Evolutionary conservation across 2,329 filamentous ascomycete species (phyloP), one percentile per base, ranked within the genome.

Genomic region (Cladosporium sp.): DNA sequence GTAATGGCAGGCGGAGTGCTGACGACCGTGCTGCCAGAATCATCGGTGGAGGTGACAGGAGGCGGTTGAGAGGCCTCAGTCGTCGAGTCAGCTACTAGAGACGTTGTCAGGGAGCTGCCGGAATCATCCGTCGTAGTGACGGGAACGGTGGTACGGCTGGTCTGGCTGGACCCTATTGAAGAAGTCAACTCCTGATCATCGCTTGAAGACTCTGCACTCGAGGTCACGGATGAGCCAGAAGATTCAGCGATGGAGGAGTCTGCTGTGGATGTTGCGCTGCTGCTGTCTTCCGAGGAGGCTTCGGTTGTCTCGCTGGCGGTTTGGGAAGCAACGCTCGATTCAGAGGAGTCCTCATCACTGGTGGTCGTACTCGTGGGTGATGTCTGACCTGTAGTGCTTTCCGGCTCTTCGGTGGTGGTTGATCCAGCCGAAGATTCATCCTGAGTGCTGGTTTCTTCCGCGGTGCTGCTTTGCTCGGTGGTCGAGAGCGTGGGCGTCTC

Each of bases 121-220:
- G 38, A 50, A 16, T 50, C 46, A 36, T 60, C 54, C 12, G 62
- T 64, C 22, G 62, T 63, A 7, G 60, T 59, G 25, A 60, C 27
- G 15, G 51, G 47, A 7, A 61, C 55, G 25, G 59, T 61, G 20
- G 52, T 51, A 30, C 18, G 22, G 30, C 20, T 38, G 16, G 12
- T 22, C 11, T 43, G 15, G 19, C 48, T 50, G 19, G 48, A 50
- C 32, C 39, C 48, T 50, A 43, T 29, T 30, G 39, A 43, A 43
- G 41, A 50, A 43, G 48, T 50, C 40, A 50, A 48, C 36, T 48
- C 45, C 45, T 48, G 45, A 32, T 48, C 45, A 48, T 48, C 45
- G 36, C 45, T 48, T 27, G 45, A 32, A 40, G 36, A 18, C 38
- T 33, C 18, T 40, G 45, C 45, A 30, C 36, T 40, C 29, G 48